phyloP scores from a whole-genome alignment of 495 filamentous ascomycete species.

The Penicillium odoratum region DNA sequence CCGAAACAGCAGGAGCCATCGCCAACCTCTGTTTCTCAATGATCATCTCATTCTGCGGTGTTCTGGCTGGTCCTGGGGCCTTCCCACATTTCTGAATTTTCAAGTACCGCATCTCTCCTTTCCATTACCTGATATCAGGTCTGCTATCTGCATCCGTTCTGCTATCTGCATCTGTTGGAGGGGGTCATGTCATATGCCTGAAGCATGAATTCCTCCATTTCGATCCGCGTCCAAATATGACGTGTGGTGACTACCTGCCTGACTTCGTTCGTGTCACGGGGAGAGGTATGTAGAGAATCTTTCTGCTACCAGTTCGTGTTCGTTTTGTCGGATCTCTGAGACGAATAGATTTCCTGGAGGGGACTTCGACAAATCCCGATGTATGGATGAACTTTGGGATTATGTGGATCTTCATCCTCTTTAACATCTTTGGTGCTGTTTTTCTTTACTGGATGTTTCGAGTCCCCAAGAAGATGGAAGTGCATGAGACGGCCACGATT shows the following conservation, averaged over 20 bases:
- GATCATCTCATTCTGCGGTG: slow-evolving; percentile 46
- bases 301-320: slow-evolving; percentile 53
- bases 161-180: slow-evolving; percentile 58
- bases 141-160: slow-evolving; percentile 61
- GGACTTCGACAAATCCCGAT: slow-evolving; percentile 47
- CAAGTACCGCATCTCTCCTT: slow-evolving; percentile 66
- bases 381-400: slow-evolving; percentile 73
- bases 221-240: slow-evolving; percentile 50
- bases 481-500: slow-evolving; percentile 2
- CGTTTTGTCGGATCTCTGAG: slow-evolving; percentile 57
- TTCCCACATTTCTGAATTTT: slow-evolving; percentile 70
- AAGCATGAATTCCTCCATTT: slow-evolving; percentile 60
- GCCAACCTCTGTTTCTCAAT: slow-evolving; percentile 54
- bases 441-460: slow-evolving; percentile 78
- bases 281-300: slow-evolving; percentile 57
- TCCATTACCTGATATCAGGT: slow-evolving; percentile 62
- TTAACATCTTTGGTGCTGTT: slow-evolving; percentile 71
- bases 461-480: slow-evolving; percentile 61
- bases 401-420: slow-evolving; percentile 67
- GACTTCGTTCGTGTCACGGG: slow-evolving; percentile 46
- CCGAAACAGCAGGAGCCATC: slow-evolving; percentile 51
- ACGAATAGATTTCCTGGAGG: slow-evolving; percentile 66
- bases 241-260: slow-evolving; percentile 59
- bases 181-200: slow-evolving; percentile 58
- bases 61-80: background rate